Conservation (phyloP, 2,329 filamentous ascomycete species). For the Aspergillus brasiliensis region DNA sequence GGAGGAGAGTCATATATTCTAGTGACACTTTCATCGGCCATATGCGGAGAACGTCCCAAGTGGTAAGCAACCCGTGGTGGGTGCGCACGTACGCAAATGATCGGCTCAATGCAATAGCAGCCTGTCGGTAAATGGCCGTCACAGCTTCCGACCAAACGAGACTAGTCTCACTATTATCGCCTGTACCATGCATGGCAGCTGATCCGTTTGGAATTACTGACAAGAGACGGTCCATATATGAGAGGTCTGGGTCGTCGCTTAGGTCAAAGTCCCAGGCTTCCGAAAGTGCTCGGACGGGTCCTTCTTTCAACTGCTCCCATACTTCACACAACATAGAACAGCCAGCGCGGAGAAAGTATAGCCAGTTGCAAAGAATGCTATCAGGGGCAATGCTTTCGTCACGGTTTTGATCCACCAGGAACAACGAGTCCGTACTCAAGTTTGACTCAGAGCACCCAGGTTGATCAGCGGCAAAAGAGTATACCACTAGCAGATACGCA, state of each 20-base stretch:
- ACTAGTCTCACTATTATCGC: not conserved
- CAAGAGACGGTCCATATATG: not conserved
- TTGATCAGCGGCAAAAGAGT: not conserved
- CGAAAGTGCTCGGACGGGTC: not conserved
- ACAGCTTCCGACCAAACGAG: not conserved
- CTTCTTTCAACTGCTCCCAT: not conserved
- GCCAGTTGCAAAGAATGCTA: slow-evolving; percentile 2
- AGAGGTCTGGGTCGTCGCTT: not conserved
- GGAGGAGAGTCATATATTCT: slow-evolving; percentile 5
- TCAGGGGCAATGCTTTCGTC: not conserved
- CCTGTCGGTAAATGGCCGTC: not conserved
- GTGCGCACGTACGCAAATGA: not conserved
- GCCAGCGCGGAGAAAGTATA: slow-evolving; percentile 8
- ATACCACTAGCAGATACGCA: slow-evolving; percentile 1
- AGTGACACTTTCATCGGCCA: slow-evolving; percentile 8
- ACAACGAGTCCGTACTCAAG: not conserved
- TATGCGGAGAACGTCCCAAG: slow-evolving; percentile 6
- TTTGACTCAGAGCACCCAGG: too few species aligned
- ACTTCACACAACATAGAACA: slow-evolving; percentile 10
- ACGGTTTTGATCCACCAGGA: not conserved
- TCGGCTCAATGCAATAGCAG: not conserved
- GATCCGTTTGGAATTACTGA: not conserved
- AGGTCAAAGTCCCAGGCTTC: not conserved
- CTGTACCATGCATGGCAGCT: not conserved
- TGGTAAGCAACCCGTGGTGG: not conserved